These are phyloP conservation scores for Fonsecaea multimorphosa DNA, from an alignment of 2,329 filamentous ascomycete genomes.

Conservation along the genomic window DNA sequence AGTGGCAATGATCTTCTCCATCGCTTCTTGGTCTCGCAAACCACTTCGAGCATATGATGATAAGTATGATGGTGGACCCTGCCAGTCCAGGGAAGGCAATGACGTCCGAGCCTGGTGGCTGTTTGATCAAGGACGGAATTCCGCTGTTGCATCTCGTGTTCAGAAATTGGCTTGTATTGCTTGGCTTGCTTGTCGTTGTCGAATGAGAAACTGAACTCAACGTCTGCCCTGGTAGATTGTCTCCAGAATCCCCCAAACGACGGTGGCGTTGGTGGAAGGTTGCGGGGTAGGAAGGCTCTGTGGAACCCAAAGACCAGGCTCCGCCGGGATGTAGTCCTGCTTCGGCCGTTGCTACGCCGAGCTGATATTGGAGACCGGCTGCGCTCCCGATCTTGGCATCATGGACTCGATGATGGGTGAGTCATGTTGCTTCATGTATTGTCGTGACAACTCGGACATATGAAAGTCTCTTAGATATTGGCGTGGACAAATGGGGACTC, in stretches of 20 bases:
- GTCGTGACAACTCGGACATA: background rate
- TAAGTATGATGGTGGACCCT: conserved; percentile 19
- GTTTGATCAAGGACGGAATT: conserved; percentile 11
- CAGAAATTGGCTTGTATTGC: conserved; percentile 17
- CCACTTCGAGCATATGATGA: conserved; percentile 13
- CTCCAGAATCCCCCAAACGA: conserved; percentile 6
- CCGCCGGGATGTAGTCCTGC: conserved; percentile 7
- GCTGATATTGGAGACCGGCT: background rate
- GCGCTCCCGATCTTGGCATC: background rate
- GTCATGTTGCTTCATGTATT: background rate
- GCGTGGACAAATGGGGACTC: background rate
- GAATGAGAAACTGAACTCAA: conserved; percentile 15
- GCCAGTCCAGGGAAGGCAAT: conserved; percentile 15
- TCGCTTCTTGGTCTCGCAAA: conserved; percentile 7
- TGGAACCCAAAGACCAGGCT: background rate
- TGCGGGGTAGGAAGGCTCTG: conserved; percentile 11
- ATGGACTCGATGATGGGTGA: background rate
- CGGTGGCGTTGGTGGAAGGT: background rate
- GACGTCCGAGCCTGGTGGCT: conserved; percentile 23
- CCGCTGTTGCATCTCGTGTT: conserved; percentile 24
- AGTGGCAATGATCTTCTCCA: conserved; percentile 8
- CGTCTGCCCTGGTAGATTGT: background rate
- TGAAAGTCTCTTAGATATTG: background rate
- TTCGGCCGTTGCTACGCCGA: conserved; percentile 20
- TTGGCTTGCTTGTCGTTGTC: conserved; percentile 18